Evolutionary conservation across 768 basidiomycete species (phyloP).

Genomic region (Dacryopinax primogenitus): DNA sequence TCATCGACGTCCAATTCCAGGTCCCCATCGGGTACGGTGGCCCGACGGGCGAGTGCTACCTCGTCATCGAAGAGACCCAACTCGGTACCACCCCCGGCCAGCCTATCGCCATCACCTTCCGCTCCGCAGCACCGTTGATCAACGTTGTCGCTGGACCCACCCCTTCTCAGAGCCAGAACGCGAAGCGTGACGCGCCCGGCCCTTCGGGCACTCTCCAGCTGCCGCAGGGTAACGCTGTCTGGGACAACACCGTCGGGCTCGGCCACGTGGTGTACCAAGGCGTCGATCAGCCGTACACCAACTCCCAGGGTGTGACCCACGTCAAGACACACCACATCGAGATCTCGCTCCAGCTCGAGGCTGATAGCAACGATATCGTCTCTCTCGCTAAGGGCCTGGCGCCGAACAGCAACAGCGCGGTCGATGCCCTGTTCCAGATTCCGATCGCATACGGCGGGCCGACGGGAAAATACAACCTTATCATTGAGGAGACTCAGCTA

Average conservation of each 20-base stretch:
- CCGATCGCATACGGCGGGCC: background rate
- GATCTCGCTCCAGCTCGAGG: background rate
- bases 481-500: background rate
- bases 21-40: background rate
- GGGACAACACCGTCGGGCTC: background rate
- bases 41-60: background rate
- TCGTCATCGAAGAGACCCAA: background rate
- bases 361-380: background rate
- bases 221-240: background rate
- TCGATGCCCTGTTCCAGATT: background rate
- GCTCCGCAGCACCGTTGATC: background rate
- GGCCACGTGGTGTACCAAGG: background rate
- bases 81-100: background rate
- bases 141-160: background rate
- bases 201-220: background rate
- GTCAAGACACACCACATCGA: background rate
- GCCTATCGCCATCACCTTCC: background rate
- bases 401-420: background rate
- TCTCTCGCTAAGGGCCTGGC: background rate
- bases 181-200: background rate
- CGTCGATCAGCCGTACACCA: background rate
- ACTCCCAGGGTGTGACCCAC: background rate
- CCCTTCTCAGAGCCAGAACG: background rate
- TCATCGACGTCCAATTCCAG: constrained; percentile 6
- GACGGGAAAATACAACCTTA: background rate